Percentiles rank a stretch among this genome's conserved stretches.
phyloP scores from a whole-genome alignment of 2,329 filamentous ascomycete species.

The Colletotrichum limetticola region DNA sequence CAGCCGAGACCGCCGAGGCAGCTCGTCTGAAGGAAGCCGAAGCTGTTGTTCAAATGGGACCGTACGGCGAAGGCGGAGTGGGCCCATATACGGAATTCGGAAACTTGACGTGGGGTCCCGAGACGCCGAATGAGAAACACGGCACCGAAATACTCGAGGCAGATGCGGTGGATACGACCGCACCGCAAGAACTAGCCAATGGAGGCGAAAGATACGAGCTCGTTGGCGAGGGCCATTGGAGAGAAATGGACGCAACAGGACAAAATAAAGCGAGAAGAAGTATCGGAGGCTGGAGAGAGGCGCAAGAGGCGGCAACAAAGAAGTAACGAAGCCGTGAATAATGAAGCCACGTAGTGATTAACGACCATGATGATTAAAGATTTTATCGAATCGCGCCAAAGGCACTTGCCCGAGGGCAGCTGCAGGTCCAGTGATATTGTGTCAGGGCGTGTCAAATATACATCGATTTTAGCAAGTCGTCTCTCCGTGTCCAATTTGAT shows the following conservation, averaged over 20 bases:
- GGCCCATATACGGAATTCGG: constrained; percentile 22
- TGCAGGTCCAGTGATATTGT: not conserved
- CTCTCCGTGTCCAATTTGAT: not conserved
- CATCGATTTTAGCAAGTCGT: not conserved
- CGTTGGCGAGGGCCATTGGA: constrained; percentile 46
- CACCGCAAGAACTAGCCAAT: constrained; percentile 41
- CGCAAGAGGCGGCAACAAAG: not conserved
- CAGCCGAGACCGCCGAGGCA: constrained; percentile 40
- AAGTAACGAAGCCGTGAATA: not conserved
- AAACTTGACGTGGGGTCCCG: not conserved
- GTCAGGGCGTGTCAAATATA: not conserved
- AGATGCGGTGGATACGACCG: constrained; percentile 22
- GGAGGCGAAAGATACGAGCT: constrained; percentile 46
- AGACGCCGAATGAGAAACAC: constrained; percentile 22
- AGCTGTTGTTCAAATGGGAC: constrained; percentile 39
- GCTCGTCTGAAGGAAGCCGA: constrained; percentile 38
- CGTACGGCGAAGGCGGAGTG: constrained; percentile 40
- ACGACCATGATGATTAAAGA: constrained; percentile 6
- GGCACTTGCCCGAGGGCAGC: not conserved
- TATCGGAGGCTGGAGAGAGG: constrained; percentile 27
- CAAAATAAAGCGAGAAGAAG: constrained; percentile 28
- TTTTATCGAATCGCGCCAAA: not conserved
- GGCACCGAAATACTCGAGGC: constrained; percentile 35
- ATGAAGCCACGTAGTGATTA: not conserved
- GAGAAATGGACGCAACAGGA: constrained; percentile 30